Evolutionary conservation across 164 flowering plant genomes (phyloP).

Genomic region (Aristolochia californica): DNA sequence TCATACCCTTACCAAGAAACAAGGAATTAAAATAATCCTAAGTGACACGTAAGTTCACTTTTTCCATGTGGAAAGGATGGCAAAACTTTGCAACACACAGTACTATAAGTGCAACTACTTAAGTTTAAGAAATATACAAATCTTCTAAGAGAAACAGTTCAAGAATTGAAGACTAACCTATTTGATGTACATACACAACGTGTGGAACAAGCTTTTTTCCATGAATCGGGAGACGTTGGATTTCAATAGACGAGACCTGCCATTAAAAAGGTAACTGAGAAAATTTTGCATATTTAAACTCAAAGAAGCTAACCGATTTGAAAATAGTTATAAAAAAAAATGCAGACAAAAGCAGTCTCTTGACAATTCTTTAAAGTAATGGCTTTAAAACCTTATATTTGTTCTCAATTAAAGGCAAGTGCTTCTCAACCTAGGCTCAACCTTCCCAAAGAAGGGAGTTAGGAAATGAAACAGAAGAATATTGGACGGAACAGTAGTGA

Average conservation of each 20-base stretch:
- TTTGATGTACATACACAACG: constrained; percentile 75
- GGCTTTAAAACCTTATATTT: not conserved
- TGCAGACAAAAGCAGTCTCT: too few relatives aligned
- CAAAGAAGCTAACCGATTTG: not conserved
- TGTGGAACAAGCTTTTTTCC: constrained; percentile 39
- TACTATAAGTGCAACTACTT: not conserved
- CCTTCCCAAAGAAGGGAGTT: too few relatives aligned
- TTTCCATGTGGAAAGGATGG: not conserved
- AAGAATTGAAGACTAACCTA: constrained; percentile 41
- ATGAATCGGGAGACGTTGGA: constrained; percentile 37
- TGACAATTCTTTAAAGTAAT: not conserved
- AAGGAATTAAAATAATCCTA: not conserved
- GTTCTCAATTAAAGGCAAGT: not conserved
- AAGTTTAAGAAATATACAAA: not conserved
- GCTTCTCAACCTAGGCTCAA: too few relatives aligned
- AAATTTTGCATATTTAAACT: not conserved
- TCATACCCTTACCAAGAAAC: not conserved
- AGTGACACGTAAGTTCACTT: too few relatives aligned
- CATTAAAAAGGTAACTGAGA: not conserved
- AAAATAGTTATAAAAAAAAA: not conserved
- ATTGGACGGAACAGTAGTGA: too few relatives aligned
- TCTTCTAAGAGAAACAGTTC: not conserved
- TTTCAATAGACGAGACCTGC: constrained; percentile 74
- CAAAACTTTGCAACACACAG: not conserved
- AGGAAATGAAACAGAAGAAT: too few relatives aligned